phyloP scores from a whole-genome alignment of 371 early-diverging fungal species.

The Capniomyces stellatus region DNA sequence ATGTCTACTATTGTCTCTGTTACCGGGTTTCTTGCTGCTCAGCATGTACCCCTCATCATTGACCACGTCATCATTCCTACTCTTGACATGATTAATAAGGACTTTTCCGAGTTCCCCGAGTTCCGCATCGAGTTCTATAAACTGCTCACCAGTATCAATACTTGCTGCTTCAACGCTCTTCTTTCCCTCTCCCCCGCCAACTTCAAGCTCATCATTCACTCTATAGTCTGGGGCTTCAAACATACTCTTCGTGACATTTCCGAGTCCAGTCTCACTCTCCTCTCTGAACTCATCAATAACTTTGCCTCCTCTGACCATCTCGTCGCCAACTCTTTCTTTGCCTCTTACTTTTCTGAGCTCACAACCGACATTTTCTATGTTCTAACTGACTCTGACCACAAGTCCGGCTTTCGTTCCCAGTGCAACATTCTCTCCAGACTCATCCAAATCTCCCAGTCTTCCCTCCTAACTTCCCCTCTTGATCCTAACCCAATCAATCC shows the following conservation, averaged over 20 bases:
- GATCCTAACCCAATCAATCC: too few species aligned
- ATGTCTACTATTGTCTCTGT: slow-evolving; percentile 67
- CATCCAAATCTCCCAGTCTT: slow-evolving; percentile 60
- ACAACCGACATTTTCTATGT: slow-evolving; percentile 92
- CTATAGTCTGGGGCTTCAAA: slow-evolving; percentile 96
- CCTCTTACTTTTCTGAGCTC: slow-evolving; percentile 66
- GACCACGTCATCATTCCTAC: slow-evolving; percentile 90
- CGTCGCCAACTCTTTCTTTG: slow-evolving; percentile 78
- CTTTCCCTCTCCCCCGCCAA: slow-evolving; percentile 59
- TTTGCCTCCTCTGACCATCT: slow-evolving; percentile 45
- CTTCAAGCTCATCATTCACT: slow-evolving; percentile 79
- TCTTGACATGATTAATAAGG: slow-evolving; percentile 93
- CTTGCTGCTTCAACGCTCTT: slow-evolving; percentile 78
- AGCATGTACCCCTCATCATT: slow-evolving; percentile 64
- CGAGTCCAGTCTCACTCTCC: slow-evolving; percentile 72
- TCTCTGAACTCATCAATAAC: slow-evolving; percentile 70
- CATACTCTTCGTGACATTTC: slow-evolving; percentile 96
- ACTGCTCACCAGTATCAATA: slow-evolving; percentile 68
- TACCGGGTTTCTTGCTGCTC: slow-evolving; percentile 56
- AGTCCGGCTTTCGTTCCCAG: slow-evolving; percentile 90
- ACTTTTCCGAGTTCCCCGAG: slow-evolving; percentile 92
- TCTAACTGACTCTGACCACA: slow-evolving; percentile 90
- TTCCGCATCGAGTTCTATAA: slow-evolving; percentile 88
- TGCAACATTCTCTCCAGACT: slow-evolving; percentile 72
- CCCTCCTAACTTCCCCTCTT: slow-evolving; percentile 44